A percentile compares a stretch with the other conserved stretches of the same genome.
These are phyloP conservation scores for Striga asiatica DNA, from an alignment of 257 asterid species.

Conservation along the genomic window DNA sequence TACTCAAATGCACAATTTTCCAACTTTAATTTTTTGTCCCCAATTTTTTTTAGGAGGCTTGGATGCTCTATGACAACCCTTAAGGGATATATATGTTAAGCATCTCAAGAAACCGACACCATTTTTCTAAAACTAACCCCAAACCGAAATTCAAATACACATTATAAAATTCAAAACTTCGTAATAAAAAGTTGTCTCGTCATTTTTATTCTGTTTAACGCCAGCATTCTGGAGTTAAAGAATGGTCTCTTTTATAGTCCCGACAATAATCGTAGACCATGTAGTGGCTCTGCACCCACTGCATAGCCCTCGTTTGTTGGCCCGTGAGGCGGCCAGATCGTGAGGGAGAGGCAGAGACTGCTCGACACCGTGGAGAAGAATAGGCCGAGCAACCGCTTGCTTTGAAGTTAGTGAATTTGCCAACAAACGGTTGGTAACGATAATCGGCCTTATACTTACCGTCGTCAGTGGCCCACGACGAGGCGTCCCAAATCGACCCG, in stretches of 20 bases:
- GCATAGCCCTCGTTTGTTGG: constrained; percentile 50
- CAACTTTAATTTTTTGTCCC: too few relatives aligned
- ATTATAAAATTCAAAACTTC: background rate
- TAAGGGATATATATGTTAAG: too few relatives aligned
- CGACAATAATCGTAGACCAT: constrained; percentile 63
- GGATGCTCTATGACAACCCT: too few relatives aligned
- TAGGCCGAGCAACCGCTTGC: constrained; percentile 83
- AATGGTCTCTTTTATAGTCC: constrained; percentile 69
- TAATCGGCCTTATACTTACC: constrained; percentile 76
- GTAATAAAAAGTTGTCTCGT: background rate
- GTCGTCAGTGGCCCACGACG: constrained; percentile 85
- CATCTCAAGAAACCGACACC: too few relatives aligned
- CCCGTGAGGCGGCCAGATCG: constrained; percentile 54
- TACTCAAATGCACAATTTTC: too few relatives aligned
- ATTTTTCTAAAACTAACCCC: too few relatives aligned
- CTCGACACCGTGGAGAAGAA: constrained; percentile 49
- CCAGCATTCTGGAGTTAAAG: constrained; percentile 77
- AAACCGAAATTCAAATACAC: background rate
- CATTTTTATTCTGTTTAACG: too few relatives aligned
- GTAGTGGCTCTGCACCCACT: constrained; percentile 59
- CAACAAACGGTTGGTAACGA: constrained; percentile 70
- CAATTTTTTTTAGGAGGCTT: too few relatives aligned
- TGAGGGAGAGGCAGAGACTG: constrained; percentile 56
- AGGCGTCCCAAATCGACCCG: constrained; percentile 96
- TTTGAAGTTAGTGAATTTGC: constrained; percentile 57